These are phyloP conservation scores for Coniella vitis DNA, from an alignment of 2,329 filamentous ascomycete species.

Conservation along the genomic window DNA sequence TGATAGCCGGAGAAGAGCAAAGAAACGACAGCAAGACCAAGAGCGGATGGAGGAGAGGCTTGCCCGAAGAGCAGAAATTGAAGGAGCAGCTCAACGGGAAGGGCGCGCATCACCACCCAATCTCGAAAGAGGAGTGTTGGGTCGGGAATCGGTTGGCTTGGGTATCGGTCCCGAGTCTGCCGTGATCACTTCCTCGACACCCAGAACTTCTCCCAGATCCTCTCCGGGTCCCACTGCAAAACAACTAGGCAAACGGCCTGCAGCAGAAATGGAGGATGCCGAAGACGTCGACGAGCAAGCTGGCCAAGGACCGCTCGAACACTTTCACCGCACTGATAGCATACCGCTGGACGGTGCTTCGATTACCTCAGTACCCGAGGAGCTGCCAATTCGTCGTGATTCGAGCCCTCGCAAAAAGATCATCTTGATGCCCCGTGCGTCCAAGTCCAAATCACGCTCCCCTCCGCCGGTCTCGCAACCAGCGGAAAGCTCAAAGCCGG, in stretches of 20 bases:
- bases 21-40: constrained; percentile 61
- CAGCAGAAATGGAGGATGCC: constrained; percentile 13
- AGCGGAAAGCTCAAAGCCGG: constrained; percentile 27
- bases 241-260: constrained; percentile 25
- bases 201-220: constrained; percentile 35
- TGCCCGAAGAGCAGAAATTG: constrained; percentile 60
- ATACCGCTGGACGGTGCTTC: constrained; percentile 29
- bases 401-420: constrained; percentile 28
- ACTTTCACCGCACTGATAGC: constrained; percentile 45
- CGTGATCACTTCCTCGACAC: constrained; percentile 49
- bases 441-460: constrained; percentile 42
- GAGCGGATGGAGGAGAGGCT: constrained; percentile 60
- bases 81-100: constrained; percentile 50
- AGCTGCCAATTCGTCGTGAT: constrained; percentile 20
- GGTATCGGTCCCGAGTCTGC: constrained; percentile 50
- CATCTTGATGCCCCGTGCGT: constrained; percentile 40
- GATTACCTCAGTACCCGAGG: constrained; percentile 15
- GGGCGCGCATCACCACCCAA: constrained; percentile 49
- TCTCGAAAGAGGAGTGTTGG: constrained; percentile 53
- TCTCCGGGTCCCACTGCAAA: constrained; percentile 17
- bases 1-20: constrained; percentile 72
- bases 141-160: constrained; percentile 50
- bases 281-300: constrained; percentile 15
- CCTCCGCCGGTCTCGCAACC: constrained; percentile 31
- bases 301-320: constrained; percentile 17